Conservation (phyloP, 2,329 filamentous ascomycete species). For the Thermothelomyces thermophilus region DNA sequence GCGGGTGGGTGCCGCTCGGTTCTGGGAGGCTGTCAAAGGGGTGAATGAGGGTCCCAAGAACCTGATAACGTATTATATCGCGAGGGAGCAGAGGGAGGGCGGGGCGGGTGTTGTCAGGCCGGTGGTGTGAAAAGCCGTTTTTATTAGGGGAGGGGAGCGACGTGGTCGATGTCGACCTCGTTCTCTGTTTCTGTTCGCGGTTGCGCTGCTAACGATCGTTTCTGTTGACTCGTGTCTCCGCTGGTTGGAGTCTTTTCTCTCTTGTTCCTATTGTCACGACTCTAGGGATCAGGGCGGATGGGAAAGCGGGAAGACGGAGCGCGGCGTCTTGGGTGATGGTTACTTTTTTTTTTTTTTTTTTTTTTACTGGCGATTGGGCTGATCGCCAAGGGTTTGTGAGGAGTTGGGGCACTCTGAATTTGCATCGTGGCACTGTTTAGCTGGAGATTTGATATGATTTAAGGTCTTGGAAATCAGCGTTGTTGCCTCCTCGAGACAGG, state of each 20-base stretch:
- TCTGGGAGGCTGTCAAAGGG: conserved; percentile 61
- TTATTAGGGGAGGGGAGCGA: neutral
- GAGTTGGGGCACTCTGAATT: neutral
- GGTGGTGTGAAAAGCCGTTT: neutral
- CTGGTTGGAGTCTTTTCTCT: neutral
- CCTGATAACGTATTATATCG: conserved; percentile 74
- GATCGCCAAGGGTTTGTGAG: neutral
- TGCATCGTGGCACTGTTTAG: neutral
- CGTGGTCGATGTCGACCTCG: neutral
- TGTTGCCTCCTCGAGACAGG: neutral
- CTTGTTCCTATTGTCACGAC: neutral
- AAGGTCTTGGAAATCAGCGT: neutral
- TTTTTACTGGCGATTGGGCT: neutral
- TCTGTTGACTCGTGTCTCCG: neutral
- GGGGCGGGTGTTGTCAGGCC: conserved; percentile 4
- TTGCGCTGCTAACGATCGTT: neutral
- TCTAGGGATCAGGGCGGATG: neutral
- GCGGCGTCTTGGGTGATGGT: conserved; percentile 5
- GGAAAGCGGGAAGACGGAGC: neutral
- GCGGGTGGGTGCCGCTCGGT: conserved; percentile 51
- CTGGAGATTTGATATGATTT: neutral
- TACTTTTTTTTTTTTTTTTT: no score
- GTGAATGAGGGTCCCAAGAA: conserved; percentile 68
- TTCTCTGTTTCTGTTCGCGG: neutral
- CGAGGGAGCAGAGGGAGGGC: conserved; percentile 57